phyloP scores from a whole-genome alignment of 2,329 filamentous ascomycete species.

The Botryotinia globosa region DNA sequence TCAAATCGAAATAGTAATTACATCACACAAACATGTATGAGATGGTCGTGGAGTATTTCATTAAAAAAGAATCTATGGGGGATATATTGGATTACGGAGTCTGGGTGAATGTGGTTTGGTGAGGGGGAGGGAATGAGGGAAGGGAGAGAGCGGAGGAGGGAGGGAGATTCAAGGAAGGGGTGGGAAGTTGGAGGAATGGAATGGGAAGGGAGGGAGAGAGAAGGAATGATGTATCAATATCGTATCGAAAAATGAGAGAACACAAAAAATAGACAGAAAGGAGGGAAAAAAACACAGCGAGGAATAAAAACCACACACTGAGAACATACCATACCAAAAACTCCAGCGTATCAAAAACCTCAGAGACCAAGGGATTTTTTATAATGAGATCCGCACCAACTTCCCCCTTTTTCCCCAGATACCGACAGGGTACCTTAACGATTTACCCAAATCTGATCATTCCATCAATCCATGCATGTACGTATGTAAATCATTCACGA shows the following conservation, averaged over 20 bases:
- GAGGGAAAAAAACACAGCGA: not conserved
- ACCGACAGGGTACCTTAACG: not conserved
- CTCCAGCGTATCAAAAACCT: not conserved
- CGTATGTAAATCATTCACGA: not conserved
- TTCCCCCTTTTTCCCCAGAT: not conserved
- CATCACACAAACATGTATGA: not conserved
- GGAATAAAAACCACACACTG: not conserved
- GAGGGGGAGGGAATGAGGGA: not conserved
- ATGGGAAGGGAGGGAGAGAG: not conserved
- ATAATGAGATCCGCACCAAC: not conserved
- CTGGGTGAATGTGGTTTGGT: not conserved
- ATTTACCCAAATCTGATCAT: not conserved
- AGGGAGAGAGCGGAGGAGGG: not conserved
- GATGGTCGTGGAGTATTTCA: rapidly evolving
- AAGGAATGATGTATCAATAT: not conserved
- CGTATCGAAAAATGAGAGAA: not conserved
- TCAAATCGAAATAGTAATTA: not conserved
- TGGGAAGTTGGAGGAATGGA: not conserved
- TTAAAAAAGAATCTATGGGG: not conserved
- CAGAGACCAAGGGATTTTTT: too few relatives aligned
- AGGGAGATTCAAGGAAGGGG: not conserved
- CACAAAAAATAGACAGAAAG: not conserved
- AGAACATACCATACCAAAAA: not conserved
- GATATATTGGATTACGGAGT: not conserved
- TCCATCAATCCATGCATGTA: not conserved